Conservation (phyloP, 176 grass and related monocot species). For the Alopecurus myosuroides region DNA sequence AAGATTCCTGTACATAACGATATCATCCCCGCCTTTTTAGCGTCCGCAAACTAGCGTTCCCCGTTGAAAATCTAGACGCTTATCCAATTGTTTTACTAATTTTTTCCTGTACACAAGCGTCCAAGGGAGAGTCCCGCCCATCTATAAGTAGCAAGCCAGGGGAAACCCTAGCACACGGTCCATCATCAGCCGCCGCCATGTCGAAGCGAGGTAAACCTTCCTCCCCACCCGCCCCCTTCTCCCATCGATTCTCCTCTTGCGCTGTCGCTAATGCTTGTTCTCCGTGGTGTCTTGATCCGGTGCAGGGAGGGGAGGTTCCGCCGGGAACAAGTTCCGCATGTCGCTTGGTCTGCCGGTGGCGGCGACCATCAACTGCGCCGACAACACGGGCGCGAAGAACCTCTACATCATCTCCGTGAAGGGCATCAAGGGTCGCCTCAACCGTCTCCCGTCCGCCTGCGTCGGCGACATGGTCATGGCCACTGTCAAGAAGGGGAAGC, state of each 20-base stretch:
- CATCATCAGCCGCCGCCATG: slow-evolving; percentile 42
- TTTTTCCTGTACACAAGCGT: too few relatives aligned
- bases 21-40: too few relatives aligned
- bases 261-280: background rate
- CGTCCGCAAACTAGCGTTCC: too few relatives aligned
- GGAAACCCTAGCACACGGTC: slow-evolving; percentile 24
- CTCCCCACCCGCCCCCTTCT: too few relatives aligned
- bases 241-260: background rate
- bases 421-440: slow-evolving; percentile 65
- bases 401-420: slow-evolving; percentile 71
- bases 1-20: too few relatives aligned
- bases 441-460: slow-evolving; percentile 58
- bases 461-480: slow-evolving; percentile 80
- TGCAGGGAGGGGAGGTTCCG: slow-evolving; percentile 44
- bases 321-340: slow-evolving; percentile 63
- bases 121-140: too few relatives aligned
- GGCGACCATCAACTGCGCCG: slow-evolving; percentile 58
- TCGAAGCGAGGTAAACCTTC: slow-evolving; percentile 49
- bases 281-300: background rate
- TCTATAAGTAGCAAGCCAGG: slow-evolving; percentile 17
- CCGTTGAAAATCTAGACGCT: too few relatives aligned
- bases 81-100: too few relatives aligned
- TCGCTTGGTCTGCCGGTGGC: slow-evolving; percentile 59
- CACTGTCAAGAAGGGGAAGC: slow-evolving; percentile 68
- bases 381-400: slow-evolving; percentile 58